phyloP scores from a whole-genome alignment of 148 eudicot species.

The Selenicereus undatus region DNA sequence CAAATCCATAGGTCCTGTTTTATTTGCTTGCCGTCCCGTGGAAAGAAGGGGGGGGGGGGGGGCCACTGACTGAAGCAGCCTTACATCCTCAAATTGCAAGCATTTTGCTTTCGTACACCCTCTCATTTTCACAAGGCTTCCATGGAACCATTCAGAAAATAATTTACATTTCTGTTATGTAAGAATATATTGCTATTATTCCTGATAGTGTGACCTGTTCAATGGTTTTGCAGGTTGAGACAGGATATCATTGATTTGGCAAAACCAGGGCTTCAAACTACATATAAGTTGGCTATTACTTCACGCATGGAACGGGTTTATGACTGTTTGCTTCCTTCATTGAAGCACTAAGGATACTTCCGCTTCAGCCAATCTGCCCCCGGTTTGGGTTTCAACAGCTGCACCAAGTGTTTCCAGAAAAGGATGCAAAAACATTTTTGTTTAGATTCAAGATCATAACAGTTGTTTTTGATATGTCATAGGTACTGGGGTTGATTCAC shows the following conservation, averaged over 20 bases:
- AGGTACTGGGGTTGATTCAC: background rate
- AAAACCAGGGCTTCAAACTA: conserved; percentile 62
- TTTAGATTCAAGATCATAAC: background rate
- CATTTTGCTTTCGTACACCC: too few relatives aligned
- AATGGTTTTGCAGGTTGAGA: conserved; percentile 55
- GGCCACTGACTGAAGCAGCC: too few relatives aligned
- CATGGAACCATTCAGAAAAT: too few relatives aligned
- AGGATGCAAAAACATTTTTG: background rate
- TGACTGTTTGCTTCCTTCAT: conserved; percentile 84
- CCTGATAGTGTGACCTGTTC: background rate
- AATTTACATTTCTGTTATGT: too few relatives aligned
- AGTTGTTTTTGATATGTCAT: background rate
- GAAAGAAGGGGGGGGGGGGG: too few relatives aligned
- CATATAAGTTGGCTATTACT: conserved; percentile 64
- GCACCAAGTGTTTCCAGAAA: background rate
- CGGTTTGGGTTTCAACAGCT: background rate
- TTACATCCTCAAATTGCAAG: too few relatives aligned
- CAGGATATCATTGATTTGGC: conserved; percentile 79
- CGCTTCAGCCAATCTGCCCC: background rate
- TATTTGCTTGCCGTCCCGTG: too few relatives aligned
- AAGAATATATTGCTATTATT: background rate
- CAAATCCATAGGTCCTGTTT: background rate
- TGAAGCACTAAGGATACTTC: conserved; percentile 25
- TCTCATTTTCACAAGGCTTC: too few relatives aligned
- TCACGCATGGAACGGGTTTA: conserved; percentile 85